Evolutionary conservation across 352 stramenopile species (phyloP), one percentile per base, ranked within the genome.

Genomic region (Pythium aphanidermatum): DNA sequence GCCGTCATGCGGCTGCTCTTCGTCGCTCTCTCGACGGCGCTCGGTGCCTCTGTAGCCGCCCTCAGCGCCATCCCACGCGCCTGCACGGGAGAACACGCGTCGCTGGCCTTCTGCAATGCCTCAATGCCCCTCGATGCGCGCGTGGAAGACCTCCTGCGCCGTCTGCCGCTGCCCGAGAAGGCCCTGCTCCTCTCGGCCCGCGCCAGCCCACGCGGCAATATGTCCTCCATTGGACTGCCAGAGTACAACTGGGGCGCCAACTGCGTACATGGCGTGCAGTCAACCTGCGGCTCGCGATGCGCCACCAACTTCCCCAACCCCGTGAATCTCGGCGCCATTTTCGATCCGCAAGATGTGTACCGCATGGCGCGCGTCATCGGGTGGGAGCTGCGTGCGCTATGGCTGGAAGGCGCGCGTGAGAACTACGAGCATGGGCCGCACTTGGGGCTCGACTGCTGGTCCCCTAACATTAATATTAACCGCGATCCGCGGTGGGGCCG

Each of bases 381-480:
- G 12, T 85, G 73, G 71, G 79, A 91, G 47, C 63, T 91, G 16
- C 79, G 79, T 8, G 79, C 76, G 32, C 47, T 91, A 19, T 89
- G 79, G 79, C 72, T 88, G 14, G 76, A 91, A 56, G 79, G 74
- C 5, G 79, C 79, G 1, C 52, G 68, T 7, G 79, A 91, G 36
- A 88, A 91, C 47, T 86, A 87, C 44, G 46, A 46, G 5, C 30
- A 39, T 0, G 78, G 73, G 10, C 70, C 58, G 51, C 79, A 94
- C 35, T 56, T 89, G 16, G 91, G 90, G 1, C 65, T 98, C 17
- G 95, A 95, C 38, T 97, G 82, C 61, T 98, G 86, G 82, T 92
- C 82, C 36, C 95, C 95, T 11, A 98, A 97, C 51, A 90, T 98
- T 43, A 98, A 98, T 61, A 86, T 98, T 42, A 95, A 96, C 39